phyloP scores from a whole-genome alignment of 2,329 filamentous ascomycete genomes.

The Hymenoscyphus fructigenus region DNA sequence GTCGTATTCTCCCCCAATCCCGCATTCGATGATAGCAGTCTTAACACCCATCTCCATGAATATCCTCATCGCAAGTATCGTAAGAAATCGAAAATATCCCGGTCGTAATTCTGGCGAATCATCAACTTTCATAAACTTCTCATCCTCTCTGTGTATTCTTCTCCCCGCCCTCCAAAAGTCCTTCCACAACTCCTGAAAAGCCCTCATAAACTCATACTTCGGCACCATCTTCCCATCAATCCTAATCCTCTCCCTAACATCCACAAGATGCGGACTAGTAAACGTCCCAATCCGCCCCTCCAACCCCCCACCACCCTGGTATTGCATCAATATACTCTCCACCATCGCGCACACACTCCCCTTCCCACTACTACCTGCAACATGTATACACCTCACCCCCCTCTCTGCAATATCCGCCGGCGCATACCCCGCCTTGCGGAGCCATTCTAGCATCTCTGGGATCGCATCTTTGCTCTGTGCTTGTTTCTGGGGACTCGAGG shows the following conservation, averaged over 20 bases:
- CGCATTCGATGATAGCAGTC: slow-evolving; percentile 84
- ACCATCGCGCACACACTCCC: slow-evolving; percentile 70
- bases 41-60: slow-evolving; percentile 76
- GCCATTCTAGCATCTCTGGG: slow-evolving; percentile 37
- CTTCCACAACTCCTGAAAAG: slow-evolving; percentile 69
- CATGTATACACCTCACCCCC: slow-evolving; percentile 60
- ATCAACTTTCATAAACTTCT: background rate
- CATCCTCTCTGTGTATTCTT: no score
- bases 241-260: slow-evolving; percentile 67
- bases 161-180: slow-evolving; percentile 38
- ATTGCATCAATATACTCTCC: slow-evolving; percentile 59
- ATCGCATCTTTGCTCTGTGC: slow-evolving; percentile 33
- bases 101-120: slow-evolving; percentile 56
- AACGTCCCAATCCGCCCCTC: slow-evolving; percentile 55
- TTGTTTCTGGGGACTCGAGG: background rate
- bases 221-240: slow-evolving; percentile 59
- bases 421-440: slow-evolving; percentile 32
- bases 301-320: slow-evolving; percentile 37
- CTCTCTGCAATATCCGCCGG: slow-evolving; percentile 24
- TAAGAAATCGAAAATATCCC: slow-evolving; percentile 89
- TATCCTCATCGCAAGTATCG: slow-evolving; percentile 80
- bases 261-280: slow-evolving; percentile 67
- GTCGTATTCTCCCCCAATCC: slow-evolving; percentile 91
- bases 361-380: slow-evolving; percentile 89
- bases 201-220: slow-evolving; percentile 58